A percentile compares a stretch with the other conserved stretches of the same genome.
phyloP scores from a whole-genome alignment of 805 yeast species.

The Deakozyma indianensis region DNA sequence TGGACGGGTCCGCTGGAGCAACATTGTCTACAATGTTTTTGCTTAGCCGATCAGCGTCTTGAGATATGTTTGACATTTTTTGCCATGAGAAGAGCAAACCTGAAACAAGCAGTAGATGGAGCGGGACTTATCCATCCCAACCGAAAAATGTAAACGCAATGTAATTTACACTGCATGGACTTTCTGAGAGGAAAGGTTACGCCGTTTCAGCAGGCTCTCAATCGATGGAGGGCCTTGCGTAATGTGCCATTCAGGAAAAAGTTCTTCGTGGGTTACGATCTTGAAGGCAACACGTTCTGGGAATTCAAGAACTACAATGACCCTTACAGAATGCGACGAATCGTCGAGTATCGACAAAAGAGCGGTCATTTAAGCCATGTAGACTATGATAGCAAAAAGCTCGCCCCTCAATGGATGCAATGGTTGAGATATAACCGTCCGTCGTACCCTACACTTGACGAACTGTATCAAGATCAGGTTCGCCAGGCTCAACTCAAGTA shows the following conservation, averaged over 20 bases:
- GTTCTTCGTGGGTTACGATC: slow-evolving; percentile 59
- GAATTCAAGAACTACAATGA: slow-evolving; percentile 46
- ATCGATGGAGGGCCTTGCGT: slow-evolving; percentile 45
- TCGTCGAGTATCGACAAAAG: slow-evolving; percentile 37
- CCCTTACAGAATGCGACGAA: slow-evolving; percentile 42
- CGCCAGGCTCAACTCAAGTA: slow-evolving; percentile 40
- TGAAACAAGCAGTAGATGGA: too few species aligned
- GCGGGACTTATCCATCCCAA: too few species aligned
- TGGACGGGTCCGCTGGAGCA: too few species aligned
- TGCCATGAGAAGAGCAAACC: too few species aligned
- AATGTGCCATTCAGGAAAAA: slow-evolving; percentile 54
- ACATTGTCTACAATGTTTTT: too few species aligned
- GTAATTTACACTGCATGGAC: too few species aligned
- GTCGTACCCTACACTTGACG: slow-evolving; percentile 46
- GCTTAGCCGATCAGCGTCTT: too few species aligned
- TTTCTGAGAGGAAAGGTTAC: slow-evolving; percentile 35
- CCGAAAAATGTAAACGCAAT: too few species aligned
- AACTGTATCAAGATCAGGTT: slow-evolving; percentile 41
- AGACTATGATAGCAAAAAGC: slow-evolving; percentile 19
- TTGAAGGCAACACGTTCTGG: slow-evolving; percentile 81
- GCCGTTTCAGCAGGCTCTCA: slow-evolving; percentile 33
- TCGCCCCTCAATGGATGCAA: slow-evolving; percentile 49
- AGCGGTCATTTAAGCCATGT: slow-evolving; percentile 33
- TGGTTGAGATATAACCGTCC: slow-evolving; percentile 60
- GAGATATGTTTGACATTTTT: too few species aligned